phyloP scores from a whole-genome alignment of 176 grass and related monocot species.

The Hyparrhenia diplandra region DNA sequence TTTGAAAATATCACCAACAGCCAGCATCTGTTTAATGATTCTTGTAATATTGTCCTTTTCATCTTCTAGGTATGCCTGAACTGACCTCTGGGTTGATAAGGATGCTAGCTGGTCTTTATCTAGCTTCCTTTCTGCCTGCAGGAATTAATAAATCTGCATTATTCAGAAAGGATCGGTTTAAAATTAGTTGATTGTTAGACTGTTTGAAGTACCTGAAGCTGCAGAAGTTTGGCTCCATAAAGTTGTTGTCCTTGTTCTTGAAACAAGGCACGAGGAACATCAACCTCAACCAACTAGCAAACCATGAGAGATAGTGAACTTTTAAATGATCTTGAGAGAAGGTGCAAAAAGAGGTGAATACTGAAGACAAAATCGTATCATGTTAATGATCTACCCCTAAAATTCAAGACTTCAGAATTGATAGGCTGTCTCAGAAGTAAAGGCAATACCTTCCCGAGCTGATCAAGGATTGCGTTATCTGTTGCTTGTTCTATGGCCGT shows the following conservation, averaged over 20 bases:
- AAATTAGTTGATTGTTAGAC: neutral
- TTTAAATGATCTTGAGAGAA: neutral
- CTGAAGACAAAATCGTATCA: conserved; percentile 1
- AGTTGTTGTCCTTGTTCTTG: conserved; percentile 96
- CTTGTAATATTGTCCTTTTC: conserved; percentile 77
- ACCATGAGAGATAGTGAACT: conserved; percentile 14
- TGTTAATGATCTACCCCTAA: neutral
- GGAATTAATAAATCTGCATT: conserved; percentile 21
- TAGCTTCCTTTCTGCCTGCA: conserved; percentile 77
- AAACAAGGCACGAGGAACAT: conserved; percentile 86
- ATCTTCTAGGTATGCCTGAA: conserved; percentile 65
- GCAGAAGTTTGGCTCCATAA: conserved; percentile 54
- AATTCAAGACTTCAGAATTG: neutral
- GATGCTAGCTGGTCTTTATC: conserved; percentile 74
- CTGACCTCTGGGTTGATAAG: conserved; percentile 68
- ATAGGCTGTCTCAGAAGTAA: conserved; percentile 31
- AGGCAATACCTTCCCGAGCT: conserved; percentile 56
- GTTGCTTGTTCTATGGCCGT: conserved; percentile 98
- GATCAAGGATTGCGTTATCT: conserved; percentile 95
- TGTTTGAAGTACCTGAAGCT: conserved; percentile 63
- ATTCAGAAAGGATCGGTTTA: conserved; percentile 26
- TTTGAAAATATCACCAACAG: conserved; percentile 86
- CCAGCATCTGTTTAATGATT: conserved; percentile 96
- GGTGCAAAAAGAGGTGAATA: neutral
- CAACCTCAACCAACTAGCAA: conserved; percentile 84